Evolutionary conservation across 768 basidiomycete species (phyloP).

Genomic region (Galerina marginata): DNA sequence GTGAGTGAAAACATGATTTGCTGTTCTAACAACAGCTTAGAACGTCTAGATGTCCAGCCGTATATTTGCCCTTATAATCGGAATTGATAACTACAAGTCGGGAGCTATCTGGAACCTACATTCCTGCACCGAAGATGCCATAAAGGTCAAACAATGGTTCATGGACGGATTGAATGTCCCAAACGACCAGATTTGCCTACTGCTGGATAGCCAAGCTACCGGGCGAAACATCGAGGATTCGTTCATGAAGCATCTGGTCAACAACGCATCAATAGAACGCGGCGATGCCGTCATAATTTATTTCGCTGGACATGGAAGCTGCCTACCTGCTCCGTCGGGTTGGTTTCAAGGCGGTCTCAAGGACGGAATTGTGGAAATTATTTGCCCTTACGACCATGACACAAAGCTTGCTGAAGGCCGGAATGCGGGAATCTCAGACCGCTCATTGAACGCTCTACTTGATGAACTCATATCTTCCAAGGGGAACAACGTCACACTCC

Average conservation of each 20-base stretch:
- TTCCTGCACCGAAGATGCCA: slow-evolving; percentile 69
- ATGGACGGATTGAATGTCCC: slow-evolving; percentile 61
- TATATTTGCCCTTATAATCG: slow-evolving; percentile 70
- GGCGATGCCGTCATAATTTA: slow-evolving; percentile 73
- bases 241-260: slow-evolving; percentile 66
- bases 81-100: slow-evolving; percentile 73
- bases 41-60: slow-evolving; percentile 36
- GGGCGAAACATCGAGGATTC: slow-evolving; percentile 63
- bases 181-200: slow-evolving; percentile 57
- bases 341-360: slow-evolving; percentile 57
- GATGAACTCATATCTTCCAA: slow-evolving; percentile 58
- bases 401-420: slow-evolving; percentile 50
- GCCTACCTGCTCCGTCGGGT: slow-evolving; percentile 56
- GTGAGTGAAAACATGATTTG: background rate
- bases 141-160: slow-evolving; percentile 62
- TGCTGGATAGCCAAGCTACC: slow-evolving; percentile 65
- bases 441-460: slow-evolving; percentile 68
- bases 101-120: slow-evolving; percentile 68
- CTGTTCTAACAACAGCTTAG: background rate
- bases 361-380: slow-evolving; percentile 51
- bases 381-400: slow-evolving; percentile 73
- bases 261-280: slow-evolving; percentile 60
- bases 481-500: slow-evolving; percentile 72
- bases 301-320: slow-evolving; percentile 78
- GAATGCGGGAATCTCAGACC: slow-evolving; percentile 69